A percentile compares a stretch with the other conserved stretches of the same genome.
Conservation (phyloP, 2,329 filamentous ascomycete species). For the Penicillium sclerotiorum region DNA sequence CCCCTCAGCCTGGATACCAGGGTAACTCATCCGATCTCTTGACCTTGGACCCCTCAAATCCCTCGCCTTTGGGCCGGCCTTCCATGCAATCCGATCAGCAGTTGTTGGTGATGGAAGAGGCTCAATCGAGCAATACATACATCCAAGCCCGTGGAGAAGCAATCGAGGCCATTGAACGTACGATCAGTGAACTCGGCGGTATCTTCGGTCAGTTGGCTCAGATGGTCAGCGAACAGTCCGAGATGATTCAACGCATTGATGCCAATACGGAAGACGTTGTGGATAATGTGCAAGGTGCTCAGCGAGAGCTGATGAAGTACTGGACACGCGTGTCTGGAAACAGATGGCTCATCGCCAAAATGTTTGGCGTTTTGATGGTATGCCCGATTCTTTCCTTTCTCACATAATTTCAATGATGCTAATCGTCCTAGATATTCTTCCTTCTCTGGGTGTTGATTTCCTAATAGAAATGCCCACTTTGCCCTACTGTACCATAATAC, state of each 20-base stretch:
- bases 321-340: conserved; percentile 94
- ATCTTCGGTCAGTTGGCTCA: conserved; percentile 94
- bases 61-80: conserved; percentile 50
- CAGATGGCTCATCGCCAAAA: conserved; percentile 87
- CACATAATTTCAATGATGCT: conserved; percentile 6
- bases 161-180: conserved; percentile 94
- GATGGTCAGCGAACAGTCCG: conserved; percentile 96
- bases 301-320: conserved; percentile 93
- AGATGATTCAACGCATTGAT: conserved; percentile 97
- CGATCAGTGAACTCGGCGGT: conserved; percentile 85
- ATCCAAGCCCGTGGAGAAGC: conserved; percentile 93
- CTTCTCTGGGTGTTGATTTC: conserved; percentile 71
- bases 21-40: conserved; percentile 67
- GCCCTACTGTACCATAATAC: conserved; percentile 38
- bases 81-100: conserved; percentile 76
- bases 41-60: conserved; percentile 71
- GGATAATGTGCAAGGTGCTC: conserved; percentile 96
- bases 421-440: conserved; percentile 68
- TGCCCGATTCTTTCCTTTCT: conserved; percentile 9
- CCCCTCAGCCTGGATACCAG: conserved; percentile 59
- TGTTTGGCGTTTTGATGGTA: conserved; percentile 80
- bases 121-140: conserved; percentile 80
- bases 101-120: conserved; percentile 90
- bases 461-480: conserved; percentile 29
- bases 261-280: conserved; percentile 98